Percentiles rank a stretch among this genome's conserved stretches.
Evolutionary conservation across 495 filamentous ascomycete species (phyloP).

Genomic region (Haplographium delicatum): DNA sequence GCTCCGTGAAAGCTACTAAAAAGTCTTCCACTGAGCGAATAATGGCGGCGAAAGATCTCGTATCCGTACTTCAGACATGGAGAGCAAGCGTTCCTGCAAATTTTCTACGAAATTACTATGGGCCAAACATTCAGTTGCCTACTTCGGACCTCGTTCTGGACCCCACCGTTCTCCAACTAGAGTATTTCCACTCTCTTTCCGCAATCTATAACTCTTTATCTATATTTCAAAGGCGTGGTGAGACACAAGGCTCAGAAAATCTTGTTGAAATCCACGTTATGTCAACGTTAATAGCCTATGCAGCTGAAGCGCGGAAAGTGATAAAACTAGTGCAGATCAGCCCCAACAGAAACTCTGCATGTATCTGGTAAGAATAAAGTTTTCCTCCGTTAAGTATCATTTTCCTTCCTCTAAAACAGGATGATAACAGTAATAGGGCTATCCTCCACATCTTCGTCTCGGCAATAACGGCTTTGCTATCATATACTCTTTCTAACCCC

Average conservation of each 20-base stretch:
- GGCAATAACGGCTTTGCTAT: conserved; percentile 86
- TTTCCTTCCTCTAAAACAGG: conserved; percentile 14
- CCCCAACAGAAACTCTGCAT: conserved; percentile 85
- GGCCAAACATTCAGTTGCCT: neutral
- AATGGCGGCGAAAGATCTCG: conserved; percentile 90
- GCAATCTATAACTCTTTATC: neutral
- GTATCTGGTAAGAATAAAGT: conserved; percentile 97
- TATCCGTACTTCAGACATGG: conserved; percentile 88
- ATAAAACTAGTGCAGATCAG: conserved; percentile 91
- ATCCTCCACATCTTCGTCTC: conserved; percentile 96
- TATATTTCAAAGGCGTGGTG: neutral
- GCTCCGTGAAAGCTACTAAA: conserved; percentile 83
- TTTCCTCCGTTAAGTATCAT: no score
- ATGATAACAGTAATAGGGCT: conserved; percentile 51
- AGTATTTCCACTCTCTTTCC: neutral
- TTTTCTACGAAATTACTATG: neutral
- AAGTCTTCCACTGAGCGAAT: conserved; percentile 85
- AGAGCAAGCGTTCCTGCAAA: conserved; percentile 78
- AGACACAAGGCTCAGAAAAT: neutral
- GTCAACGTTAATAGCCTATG: conserved; percentile 79
- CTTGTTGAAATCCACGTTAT: conserved; percentile 63
- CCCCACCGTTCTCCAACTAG: neutral
- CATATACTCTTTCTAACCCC: conserved; percentile 90
- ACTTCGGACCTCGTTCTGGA: neutral
- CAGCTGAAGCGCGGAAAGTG: conserved; percentile 81